Evolutionary conservation across 2,329 filamentous ascomycete species (phyloP), one percentile per base, ranked within the genome.

Genomic region (Aspergillus sp.): DNA sequence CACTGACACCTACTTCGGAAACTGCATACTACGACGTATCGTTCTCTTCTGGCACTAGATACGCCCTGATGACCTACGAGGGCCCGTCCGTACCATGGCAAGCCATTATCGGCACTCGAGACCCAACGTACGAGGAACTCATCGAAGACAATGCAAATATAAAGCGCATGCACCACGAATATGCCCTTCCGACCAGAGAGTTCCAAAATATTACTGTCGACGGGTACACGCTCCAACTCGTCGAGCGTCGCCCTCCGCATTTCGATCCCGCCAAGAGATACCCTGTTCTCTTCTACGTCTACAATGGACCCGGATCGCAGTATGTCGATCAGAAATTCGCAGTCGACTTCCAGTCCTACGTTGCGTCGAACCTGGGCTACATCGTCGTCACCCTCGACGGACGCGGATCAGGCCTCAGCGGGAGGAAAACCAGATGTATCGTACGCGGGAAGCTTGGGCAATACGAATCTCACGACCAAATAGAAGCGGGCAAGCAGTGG

Each of bases 341-440:
- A 7, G 77, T 98, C 37, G 83, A 95, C 55, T 98, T 93, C 56
- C 86, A 96, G 54, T 75, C 85, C 5, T 96, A 91, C 53, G 68
- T 95, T 26, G 86, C 91, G 19, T 81, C 85, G 1, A 77, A 68
- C 13, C 72, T 98, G 1, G 89, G 86, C 26, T 98, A 98, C 61
- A 72, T 98, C 32, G 89, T 95, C 24, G 82, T 98, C 30, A 96
- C 89, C 0, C 81, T 98, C 16, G 91, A 98, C 55, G 86, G 86
- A 12, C 80, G 89, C 31, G 91, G 91, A 26, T 98, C 91, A 0
- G 91, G 93, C 22, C 94, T 78, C 61, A 82, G 84, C 29, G 91
- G 91, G 19, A 82, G 93, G 48, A 75, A 82, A 57, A 78, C 85
- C 36, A 81, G 91, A 31, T 86, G 86, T 34, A 72, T 83, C 33